Evolutionary conservation across 108 stramenopile species (phyloP), one percentile per base, ranked within the genome.

Genomic region (Pseudonitzschia multistriata): DNA sequence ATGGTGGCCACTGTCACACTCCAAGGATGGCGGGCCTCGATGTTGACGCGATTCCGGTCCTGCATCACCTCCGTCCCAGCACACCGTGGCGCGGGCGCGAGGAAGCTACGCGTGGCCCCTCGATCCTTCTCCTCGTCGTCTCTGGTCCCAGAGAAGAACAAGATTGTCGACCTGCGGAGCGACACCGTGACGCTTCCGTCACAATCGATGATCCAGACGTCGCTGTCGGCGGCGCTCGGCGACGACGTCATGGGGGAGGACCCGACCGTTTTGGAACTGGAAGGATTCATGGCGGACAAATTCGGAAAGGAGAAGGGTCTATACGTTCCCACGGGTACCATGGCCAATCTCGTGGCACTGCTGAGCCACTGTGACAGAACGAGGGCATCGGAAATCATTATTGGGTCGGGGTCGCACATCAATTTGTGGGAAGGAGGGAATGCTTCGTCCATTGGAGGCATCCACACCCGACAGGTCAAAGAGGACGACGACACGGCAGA

Each of bases 221-320:
- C 85, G 55, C 60, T 81, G 15, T 66, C 45, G 31, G 97, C 99
- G 37, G 71, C 78, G 11, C 74, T 90, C 0, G 99, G 99, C 15
- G 98, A 99, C 68, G 99, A 99, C 68, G 99, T 98, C 33, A 84
- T 97, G 72, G 89, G 92, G 34, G 99, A 98, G 71, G 99, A 99
- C 73, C 96, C 96, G 0, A 97, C 99, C 3, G 83, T 98, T 3
- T 66, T 74, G 24, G 74, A 90, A 68, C 72, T 99, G 13, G 92
- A 98, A 78, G 68, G 52, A 33, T 80, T 85, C 56, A 85, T 86
- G 31, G 98, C 97, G 22, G 80, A 91, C 48, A 40, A 97, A 71
- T 84, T 97, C 49, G 94, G 93, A 36, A 97, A 98, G 57, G 90
- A 97, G 68, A 55, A 75, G n/a, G 97, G 85, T 21, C 86, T 99